Conservation (phyloP, 768 basidiomycete species). For the Polyporus arcularius region DNA sequence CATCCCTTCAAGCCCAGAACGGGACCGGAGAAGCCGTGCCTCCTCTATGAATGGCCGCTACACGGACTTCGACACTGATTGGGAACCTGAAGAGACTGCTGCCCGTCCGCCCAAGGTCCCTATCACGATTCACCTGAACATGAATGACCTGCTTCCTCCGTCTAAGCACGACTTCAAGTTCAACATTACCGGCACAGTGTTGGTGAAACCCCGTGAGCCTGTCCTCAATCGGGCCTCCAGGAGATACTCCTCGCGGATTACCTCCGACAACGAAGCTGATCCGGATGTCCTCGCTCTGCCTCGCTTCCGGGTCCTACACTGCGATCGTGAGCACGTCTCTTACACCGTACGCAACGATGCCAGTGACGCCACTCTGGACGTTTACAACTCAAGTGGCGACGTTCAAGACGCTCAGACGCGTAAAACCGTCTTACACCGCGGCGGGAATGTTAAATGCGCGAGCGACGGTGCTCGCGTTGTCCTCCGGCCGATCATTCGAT, state of each 20-base stretch:
- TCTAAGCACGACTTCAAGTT: slow-evolving; percentile 67
- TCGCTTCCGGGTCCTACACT: slow-evolving; percentile 66
- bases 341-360: slow-evolving; percentile 63
- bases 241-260: slow-evolving; percentile 9
- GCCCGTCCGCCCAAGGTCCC: slow-evolving; percentile 54
- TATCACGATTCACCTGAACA: slow-evolving; percentile 76
- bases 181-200: slow-evolving; percentile 62
- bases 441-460: slow-evolving; percentile 60
- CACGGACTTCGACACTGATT: slow-evolving; percentile 22
- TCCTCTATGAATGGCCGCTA: slow-evolving; percentile 34
- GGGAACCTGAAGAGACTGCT: slow-evolving; percentile 23
- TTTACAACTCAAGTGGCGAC: slow-evolving; percentile 61
- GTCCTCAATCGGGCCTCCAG: slow-evolving; percentile 12
- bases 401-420: slow-evolving; percentile 60
- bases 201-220: slow-evolving; percentile 49
- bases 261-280: slow-evolving; percentile 34
- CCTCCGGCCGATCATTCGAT: slow-evolving; percentile 40
- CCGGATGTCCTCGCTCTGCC: slow-evolving; percentile 62
- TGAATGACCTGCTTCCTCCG: slow-evolving; percentile 72
- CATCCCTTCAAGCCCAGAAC: slow-evolving; percentile 34
- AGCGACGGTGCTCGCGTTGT: slow-evolving; percentile 61
- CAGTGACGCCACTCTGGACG: slow-evolving; percentile 54
- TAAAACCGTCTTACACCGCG: slow-evolving; percentile 63
- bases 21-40: slow-evolving; percentile 39
- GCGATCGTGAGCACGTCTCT: slow-evolving; percentile 61